phyloP scores from a whole-genome alignment of 495 filamentous ascomycete genomes.

The Pyronema domesticum region DNA sequence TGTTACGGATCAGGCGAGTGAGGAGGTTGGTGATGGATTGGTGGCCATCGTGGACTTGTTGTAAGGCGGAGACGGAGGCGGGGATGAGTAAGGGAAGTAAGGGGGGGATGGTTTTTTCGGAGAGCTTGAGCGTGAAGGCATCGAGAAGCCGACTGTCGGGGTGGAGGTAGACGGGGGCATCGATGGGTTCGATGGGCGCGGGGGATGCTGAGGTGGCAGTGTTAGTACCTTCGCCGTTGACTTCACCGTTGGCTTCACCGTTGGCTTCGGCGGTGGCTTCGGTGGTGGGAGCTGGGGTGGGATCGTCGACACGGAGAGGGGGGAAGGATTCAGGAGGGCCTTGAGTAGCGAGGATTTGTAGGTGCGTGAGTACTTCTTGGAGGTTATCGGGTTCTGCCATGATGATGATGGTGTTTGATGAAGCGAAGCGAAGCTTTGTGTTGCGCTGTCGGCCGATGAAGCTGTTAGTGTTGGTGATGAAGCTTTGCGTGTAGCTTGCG shows the following conservation, averaged over 20 bases:
- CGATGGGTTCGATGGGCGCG: not conserved
- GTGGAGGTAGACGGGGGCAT: not conserved
- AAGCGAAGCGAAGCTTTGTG: too few species aligned
- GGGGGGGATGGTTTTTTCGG: not conserved
- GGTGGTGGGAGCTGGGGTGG: not conserved
- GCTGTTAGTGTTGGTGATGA: too few species aligned
- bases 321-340: too few species aligned
- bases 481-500: too few species aligned
- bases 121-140: constrained; percentile 14
- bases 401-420: too few species aligned
- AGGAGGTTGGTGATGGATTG: constrained; percentile 18
- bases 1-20: constrained; percentile 5
- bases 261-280: not conserved
- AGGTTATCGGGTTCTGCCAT: too few species aligned
- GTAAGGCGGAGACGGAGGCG: constrained; percentile 4
- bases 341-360: too few species aligned
- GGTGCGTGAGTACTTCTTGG: too few species aligned
- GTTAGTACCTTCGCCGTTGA: not conserved
- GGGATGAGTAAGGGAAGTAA: constrained; percentile 12
- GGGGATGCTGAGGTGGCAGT: not conserved
- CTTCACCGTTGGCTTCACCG: too few species aligned
- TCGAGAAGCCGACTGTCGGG: constrained; percentile 11
- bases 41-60: constrained; percentile 7
- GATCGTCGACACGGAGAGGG: not conserved
- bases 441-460: too few species aligned